These are phyloP conservation scores for Monilinia polystroma DNA, from an alignment of 2,329 filamentous ascomycete genomes.

Conservation along the genomic window DNA sequence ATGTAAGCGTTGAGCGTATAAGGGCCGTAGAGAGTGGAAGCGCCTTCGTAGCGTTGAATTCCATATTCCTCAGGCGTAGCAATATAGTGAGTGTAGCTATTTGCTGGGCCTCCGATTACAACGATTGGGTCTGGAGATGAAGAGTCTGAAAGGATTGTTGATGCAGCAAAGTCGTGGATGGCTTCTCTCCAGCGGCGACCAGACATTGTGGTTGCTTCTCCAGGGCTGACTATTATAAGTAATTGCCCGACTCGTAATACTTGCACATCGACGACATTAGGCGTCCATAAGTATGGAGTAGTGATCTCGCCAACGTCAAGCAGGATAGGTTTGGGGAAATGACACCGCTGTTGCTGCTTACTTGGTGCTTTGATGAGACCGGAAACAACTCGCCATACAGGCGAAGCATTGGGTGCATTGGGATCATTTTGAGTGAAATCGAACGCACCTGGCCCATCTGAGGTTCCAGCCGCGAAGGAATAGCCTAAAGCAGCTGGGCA, in stretches of 20 bases:
- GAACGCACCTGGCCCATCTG: slow-evolving; percentile 85
- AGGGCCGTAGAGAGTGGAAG: slow-evolving; percentile 82
- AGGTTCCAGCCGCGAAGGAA: slow-evolving; percentile 89
- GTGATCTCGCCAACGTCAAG: slow-evolving; percentile 83
- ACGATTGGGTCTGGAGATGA: slow-evolving; percentile 62
- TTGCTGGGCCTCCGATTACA: slow-evolving; percentile 83
- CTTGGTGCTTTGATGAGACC: slow-evolving; percentile 69
- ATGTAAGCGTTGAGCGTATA: slow-evolving; percentile 84
- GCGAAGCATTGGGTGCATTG: slow-evolving; percentile 62
- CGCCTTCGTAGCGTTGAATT: slow-evolving; percentile 92
- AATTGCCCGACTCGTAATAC: slow-evolving; percentile 80
- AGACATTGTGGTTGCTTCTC: slow-evolving; percentile 90
- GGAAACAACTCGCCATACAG: slow-evolving; percentile 75
- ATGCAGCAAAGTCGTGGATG: slow-evolving; percentile 53
- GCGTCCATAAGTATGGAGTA: slow-evolving; percentile 80
- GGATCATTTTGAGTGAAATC: slow-evolving; percentile 90
- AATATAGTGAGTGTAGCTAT: slow-evolving; percentile 82
- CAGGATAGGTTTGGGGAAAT: slow-evolving; percentile 78
- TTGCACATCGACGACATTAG: slow-evolving; percentile 90
- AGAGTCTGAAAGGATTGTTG: slow-evolving; percentile 41
- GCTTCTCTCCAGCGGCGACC: slow-evolving; percentile 82
- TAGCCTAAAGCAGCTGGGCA: slow-evolving; percentile 89
- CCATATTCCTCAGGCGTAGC: slow-evolving; percentile 75
- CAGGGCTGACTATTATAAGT: slow-evolving; percentile 78
- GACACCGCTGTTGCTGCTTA: slow-evolving; percentile 69